Conservation (phyloP, 495 filamentous ascomycete species). For the Aspergillus heteromorphus region DNA sequence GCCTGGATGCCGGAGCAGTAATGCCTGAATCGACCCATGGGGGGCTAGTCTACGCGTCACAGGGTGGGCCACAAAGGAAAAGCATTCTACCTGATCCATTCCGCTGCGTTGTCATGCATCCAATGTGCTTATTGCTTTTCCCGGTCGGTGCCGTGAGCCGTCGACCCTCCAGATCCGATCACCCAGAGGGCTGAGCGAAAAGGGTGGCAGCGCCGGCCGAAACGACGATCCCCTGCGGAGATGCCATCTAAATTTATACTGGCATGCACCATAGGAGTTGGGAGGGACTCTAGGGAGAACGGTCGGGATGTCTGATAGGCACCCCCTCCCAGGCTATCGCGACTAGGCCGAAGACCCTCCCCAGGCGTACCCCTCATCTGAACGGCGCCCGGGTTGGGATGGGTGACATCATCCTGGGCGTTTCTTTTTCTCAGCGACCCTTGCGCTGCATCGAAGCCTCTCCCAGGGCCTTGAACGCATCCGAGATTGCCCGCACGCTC, state of each 20-base stretch:
- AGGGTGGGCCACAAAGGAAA: neutral
- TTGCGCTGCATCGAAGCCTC: slow-evolving; percentile 32
- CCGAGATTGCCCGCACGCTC: slow-evolving; percentile 44
- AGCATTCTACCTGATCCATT: neutral
- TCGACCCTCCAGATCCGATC: neutral
- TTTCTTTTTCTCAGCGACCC: slow-evolving; percentile 17
- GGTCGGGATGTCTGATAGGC: too few species aligned
- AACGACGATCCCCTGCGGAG: neutral
- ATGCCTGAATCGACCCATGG: neutral
- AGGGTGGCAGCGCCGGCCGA: neutral
- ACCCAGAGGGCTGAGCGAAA: neutral
- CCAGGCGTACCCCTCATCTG: neutral
- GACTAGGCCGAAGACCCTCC: neutral
- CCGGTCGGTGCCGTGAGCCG: neutral
- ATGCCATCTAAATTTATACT: neutral
- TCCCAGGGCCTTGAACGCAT: slow-evolving; percentile 40
- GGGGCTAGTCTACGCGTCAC: neutral
- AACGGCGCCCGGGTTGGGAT: neutral
- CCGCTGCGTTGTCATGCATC: slow-evolving; percentile 1
- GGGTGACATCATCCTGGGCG: neutral
- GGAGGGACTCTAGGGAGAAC: too few species aligned
- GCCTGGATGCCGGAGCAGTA: neutral
- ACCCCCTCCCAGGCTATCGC: too few species aligned
- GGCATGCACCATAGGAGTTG: neutral
- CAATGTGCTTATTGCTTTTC: neutral